Evolutionary conservation across 2,329 filamentous ascomycete species (phyloP).

Genomic region (Fusarium azukiicola): DNA sequence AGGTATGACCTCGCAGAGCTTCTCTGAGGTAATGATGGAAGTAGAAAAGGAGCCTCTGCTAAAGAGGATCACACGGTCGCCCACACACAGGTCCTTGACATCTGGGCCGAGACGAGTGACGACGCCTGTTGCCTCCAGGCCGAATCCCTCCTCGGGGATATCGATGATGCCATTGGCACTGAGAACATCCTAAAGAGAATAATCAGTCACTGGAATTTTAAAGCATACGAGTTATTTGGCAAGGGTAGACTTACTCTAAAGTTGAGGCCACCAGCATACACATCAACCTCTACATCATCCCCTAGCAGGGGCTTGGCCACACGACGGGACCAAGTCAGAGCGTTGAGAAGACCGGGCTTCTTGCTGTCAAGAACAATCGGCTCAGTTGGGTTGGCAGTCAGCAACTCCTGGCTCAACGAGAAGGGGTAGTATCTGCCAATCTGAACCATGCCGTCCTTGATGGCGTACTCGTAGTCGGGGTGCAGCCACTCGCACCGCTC

Average conservation of each 20-base stretch:
- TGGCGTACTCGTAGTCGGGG: slow-evolving; percentile 59
- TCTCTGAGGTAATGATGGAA: slow-evolving; percentile 30
- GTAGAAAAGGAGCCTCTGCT: slow-evolving; percentile 53
- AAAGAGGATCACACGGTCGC: slow-evolving; percentile 59
- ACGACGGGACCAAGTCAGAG: slow-evolving; percentile 44
- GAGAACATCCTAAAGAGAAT: slow-evolving; percentile 61
- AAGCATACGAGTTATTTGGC: too few relatives aligned
- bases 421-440: slow-evolving; percentile 55
- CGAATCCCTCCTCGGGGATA: slow-evolving; percentile 45
- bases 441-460: slow-evolving; percentile 52
- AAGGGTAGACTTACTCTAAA: slow-evolving; percentile 40
- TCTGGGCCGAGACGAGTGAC: slow-evolving; percentile 55
- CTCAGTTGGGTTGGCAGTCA: background rate
- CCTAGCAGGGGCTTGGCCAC: slow-evolving; percentile 19
- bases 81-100: slow-evolving; percentile 55
- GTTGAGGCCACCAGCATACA: slow-evolving; percentile 42
- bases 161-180: slow-evolving; percentile 58
- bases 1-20: slow-evolving; percentile 58
- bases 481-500: slow-evolving; percentile 45
- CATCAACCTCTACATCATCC: slow-evolving; percentile 61
- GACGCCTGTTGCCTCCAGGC: slow-evolving; percentile 58
- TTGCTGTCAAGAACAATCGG: slow-evolving; percentile 27
- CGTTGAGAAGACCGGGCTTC: slow-evolving; percentile 47
- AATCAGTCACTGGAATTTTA: background rate
- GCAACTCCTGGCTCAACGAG: slow-evolving; percentile 48